phyloP scores from a whole-genome alignment of 2,329 filamentous ascomycete species.

The Beauveria sp. region DNA sequence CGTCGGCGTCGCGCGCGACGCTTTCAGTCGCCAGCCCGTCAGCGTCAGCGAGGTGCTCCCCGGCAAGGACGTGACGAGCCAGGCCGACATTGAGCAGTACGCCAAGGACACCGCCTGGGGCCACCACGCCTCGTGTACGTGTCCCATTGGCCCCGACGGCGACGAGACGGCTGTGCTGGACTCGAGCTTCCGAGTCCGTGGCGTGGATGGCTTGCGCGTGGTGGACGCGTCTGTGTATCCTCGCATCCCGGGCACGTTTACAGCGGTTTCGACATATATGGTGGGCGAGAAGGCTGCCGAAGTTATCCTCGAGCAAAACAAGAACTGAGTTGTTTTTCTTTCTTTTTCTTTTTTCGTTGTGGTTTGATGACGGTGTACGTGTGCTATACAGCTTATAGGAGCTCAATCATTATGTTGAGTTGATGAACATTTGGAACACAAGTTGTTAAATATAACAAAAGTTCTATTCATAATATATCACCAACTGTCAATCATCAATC shows the following conservation, averaged over 20 bases:
- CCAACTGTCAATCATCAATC: too few species aligned
- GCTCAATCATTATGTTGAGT: too few species aligned
- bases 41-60: constrained; percentile 16
- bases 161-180: constrained; percentile 37
- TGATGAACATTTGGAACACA: too few species aligned
- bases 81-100: constrained; percentile 18
- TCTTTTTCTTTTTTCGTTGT: neutral
- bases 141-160: constrained; percentile 24
- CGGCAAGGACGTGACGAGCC: constrained; percentile 13
- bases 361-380: neutral
- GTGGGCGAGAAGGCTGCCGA: constrained; percentile 27
- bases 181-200: constrained; percentile 39
- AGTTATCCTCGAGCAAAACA: constrained; percentile 18
- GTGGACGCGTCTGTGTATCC: constrained; percentile 40
- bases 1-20: constrained; percentile 42
- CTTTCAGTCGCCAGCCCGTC: constrained; percentile 21
- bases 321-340: neutral
- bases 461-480: too few species aligned
- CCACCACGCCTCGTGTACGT: constrained; percentile 27
- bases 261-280: constrained; percentile 25
- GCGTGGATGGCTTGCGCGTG: constrained; percentile 36
- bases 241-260: constrained; percentile 25
- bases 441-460: too few species aligned
- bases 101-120: constrained; percentile 26
- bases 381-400: neutral